Evolutionary conservation across 805 yeast genomes (phyloP).

Genomic region (Yueomyces sp.): DNA sequence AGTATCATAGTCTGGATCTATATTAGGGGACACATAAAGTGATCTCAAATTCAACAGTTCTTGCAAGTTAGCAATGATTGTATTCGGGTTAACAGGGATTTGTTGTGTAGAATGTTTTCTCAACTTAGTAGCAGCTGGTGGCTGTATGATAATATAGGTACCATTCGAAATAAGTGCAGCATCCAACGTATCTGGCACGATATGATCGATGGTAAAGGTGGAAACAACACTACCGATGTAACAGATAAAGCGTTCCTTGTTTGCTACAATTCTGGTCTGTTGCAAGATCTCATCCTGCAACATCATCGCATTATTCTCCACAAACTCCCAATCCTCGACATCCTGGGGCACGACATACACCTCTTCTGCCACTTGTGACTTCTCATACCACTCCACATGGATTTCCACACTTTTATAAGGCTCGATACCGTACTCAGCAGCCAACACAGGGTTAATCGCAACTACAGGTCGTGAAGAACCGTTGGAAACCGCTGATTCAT

Average conservation of each 20-base stretch:
- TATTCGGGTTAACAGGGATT: not conserved
- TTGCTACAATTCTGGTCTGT: constrained; percentile 65
- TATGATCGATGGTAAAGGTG: constrained; percentile 36
- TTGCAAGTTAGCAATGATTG: not conserved
- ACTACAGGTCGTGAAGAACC: constrained; percentile 5
- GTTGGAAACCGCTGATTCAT: constrained; percentile 3
- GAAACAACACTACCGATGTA: constrained; percentile 54
- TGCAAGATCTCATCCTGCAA: constrained; percentile 63
- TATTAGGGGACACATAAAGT: not conserved
- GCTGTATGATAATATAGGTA: constrained; percentile 68
- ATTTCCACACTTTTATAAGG: constrained; percentile 3
- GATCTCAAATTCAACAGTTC: constrained; percentile 1
- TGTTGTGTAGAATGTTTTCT: constrained; percentile 5
- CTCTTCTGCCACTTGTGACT: constrained; percentile 28
- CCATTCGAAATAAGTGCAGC: constrained; percentile 46
- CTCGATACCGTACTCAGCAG: constrained; percentile 1
- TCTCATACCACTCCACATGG: constrained; percentile 7
- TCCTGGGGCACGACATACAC: constrained; percentile 70
- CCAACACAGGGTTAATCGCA: constrained; percentile 17
- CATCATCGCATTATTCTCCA: constrained; percentile 66
- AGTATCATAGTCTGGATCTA: not conserved
- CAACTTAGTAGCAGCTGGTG: constrained; percentile 33
- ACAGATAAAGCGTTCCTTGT: constrained; percentile 47
- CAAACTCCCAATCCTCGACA: constrained; percentile 79
- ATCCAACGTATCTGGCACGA: constrained; percentile 26